Conservation (phyloP, 306 rosid genomes). For the Prunus mira region DNA sequence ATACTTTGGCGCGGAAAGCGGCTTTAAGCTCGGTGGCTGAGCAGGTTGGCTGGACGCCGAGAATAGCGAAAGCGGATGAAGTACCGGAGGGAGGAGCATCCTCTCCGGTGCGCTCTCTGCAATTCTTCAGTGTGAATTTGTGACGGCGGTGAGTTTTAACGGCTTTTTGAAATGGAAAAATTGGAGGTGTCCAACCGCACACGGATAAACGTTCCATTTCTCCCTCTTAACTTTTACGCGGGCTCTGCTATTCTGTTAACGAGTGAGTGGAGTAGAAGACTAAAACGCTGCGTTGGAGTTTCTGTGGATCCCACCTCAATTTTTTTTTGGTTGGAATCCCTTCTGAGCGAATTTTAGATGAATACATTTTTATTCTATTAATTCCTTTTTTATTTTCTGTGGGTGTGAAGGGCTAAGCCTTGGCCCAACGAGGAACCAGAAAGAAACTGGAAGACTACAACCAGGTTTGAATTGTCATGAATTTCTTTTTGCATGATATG, state of each 20-base stretch:
- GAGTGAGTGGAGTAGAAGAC: background rate
- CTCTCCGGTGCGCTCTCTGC: conserved; percentile 27
- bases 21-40: conserved; percentile 64
- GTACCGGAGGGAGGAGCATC: conserved; percentile 42
- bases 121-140: conserved; percentile 22
- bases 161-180: conserved; percentile 36
- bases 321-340: no score
- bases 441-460: no score
- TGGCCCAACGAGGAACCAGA: no score
- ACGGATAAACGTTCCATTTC: conserved; percentile 36
- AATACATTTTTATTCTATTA: no score
- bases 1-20: conserved; percentile 84
- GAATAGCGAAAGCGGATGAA: conserved; percentile 55
- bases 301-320: background rate
- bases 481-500: no score
- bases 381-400: no score
- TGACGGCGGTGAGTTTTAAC: background rate
- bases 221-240: background rate
- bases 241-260: background rate
- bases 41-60: conserved; percentile 64
- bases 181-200: conserved; percentile 22
- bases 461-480: no score
- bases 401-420: no score
- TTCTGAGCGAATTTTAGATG: no score
- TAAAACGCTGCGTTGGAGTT: background rate